Evolutionary conservation across 176 grass and related monocot species (phyloP), one percentile per base, ranked within the genome.

Genomic region (Tillandsia leiboldiana): DNA sequence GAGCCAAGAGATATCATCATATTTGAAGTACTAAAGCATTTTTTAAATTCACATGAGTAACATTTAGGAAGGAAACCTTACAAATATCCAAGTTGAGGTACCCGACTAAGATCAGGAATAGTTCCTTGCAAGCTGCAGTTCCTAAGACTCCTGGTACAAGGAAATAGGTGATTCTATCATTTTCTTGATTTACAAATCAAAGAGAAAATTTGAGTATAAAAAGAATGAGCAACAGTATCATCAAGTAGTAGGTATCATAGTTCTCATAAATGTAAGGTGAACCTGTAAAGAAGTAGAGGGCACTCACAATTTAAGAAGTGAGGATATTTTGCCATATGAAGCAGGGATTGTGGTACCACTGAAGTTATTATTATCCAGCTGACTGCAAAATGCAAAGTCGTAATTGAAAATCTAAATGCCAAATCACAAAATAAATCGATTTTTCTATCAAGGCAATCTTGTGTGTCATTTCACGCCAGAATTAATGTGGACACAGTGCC

Each of bases 361-460:
- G 69, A 97, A 87, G 84, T 97, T 92, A 75, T 97, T 97, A 65
- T 92, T 86, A 90, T 97, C 94, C 72, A 91, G 87, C 71, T 97
- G 94, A 82, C 94, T 97, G 77, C 70, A 84, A 81, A 72, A 1
- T 88, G 13, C 64, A 76, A 48, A 8, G 18, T 42, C 5, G 5
- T 42, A 42, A 42, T 33, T 33, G 29, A 33, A 33, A 33, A 33
- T 42, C 33, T 42, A 42, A 42, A 7, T 42, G 33, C 33, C 33
- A 7, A 42, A 42, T 42, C 33, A 42, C 33, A 42, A 42, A 42
- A 7, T 7, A 42, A 42, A 42, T 42, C 5, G 4, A 42, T 42
- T 42, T 42, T 42, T 7, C 4, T 7, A 42, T 42, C 33, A 42
- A 42, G 4, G 33, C 33, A 42, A 42, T 42, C 33, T 42, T 42